Base-by-base conservation (phyloP, 441 rosid genomes). In the Adansonia madagascariensis region DNA sequence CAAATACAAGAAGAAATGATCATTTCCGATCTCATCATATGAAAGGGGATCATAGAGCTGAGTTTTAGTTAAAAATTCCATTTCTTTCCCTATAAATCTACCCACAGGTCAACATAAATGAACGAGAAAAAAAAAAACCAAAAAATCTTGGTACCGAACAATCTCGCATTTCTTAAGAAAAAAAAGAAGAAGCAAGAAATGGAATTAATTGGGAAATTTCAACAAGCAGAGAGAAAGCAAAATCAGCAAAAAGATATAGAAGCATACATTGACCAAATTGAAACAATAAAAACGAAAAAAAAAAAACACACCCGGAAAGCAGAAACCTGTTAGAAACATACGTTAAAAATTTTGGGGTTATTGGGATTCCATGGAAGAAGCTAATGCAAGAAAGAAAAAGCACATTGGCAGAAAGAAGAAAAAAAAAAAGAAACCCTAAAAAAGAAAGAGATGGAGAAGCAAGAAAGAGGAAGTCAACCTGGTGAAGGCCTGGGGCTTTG, bases 11-110 rank as follows among this genome's bases (percentile, higher is more conserved):
- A 18, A 18, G 60, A 52, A 49, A 50, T 27, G 0, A 72, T 55
- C 14, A 55, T 35, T 55, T 53, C 35, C 31, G 75, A 72, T 72
- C 64, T 55, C 63, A 35, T 55, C 31, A 35, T 10, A 17, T 9
- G 64, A 55, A 50, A 35, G 12, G 74, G 64, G 64, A 72, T 72
- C 64, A 9, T 3, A 72, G 17, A 17, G 15, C 6, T 17, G 35
- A 56, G 27, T 39, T 55, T 10, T 50, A 56, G 64, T 72, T 9
- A 10, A 39, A 35, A 39, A 39, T 53, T 35, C 20, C 20, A 12
- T 65, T 65, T 46, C 8, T 27, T 47, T 65, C 50, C 20, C 49
- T 11, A 15, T 20, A 68, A 61, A 61, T 31, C 43, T 31, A 24
- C 72, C 72, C 14, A 2, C 44, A 3, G 22, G 22, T 22, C 74